phyloP scores from a whole-genome alignment of 73 alveolate genomes.

The Stentor roeselii region DNA sequence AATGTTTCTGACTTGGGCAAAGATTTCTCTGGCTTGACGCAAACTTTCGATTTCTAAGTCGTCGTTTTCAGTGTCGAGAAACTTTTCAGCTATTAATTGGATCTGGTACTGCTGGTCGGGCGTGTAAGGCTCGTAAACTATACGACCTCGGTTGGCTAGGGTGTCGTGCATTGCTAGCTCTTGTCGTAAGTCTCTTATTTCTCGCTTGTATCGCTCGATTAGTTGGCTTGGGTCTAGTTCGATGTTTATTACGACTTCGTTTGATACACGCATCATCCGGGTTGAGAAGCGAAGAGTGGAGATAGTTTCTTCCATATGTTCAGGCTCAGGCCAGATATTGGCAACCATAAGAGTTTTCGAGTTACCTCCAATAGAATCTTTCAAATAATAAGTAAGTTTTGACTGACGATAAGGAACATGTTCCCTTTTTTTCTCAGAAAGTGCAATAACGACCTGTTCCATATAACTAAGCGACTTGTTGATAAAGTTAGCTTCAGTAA shows the following conservation, averaged over 20 bases:
- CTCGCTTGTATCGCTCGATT: slow-evolving; percentile 67
- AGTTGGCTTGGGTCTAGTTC: slow-evolving; percentile 91
- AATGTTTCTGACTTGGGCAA: slow-evolving; percentile 79
- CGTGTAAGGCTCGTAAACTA: slow-evolving; percentile 94
- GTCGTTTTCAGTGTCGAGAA: slow-evolving; percentile 84
- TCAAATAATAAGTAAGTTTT: slow-evolving; percentile 91
- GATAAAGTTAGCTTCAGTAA: slow-evolving; percentile 96
- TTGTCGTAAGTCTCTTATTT: slow-evolving; percentile 96
- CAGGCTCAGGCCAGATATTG: slow-evolving; percentile 98
- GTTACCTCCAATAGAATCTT: slow-evolving; percentile 99
- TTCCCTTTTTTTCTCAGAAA: slow-evolving; percentile 92
- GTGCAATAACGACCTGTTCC: slow-evolving; percentile 99
- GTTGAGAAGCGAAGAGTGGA: slow-evolving; percentile 98
- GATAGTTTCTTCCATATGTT: slow-evolving; percentile 94
- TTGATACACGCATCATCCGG: slow-evolving; percentile 98
- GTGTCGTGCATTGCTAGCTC: slow-evolving; percentile 99
- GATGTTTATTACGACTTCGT: slow-evolving; percentile 92
- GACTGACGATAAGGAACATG: slow-evolving; percentile 98
- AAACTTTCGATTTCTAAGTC: slow-evolving; percentile 86
- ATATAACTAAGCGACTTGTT: slow-evolving; percentile 95
- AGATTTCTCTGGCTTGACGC: slow-evolving; percentile 91
- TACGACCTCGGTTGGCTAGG: slow-evolving; percentile 92
- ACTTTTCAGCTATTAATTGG: slow-evolving; percentile 67
- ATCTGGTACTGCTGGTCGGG: slow-evolving; percentile 79
- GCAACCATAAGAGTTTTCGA: slow-evolving; percentile 99